These are phyloP conservation scores for Alliaria petiolata DNA, from an alignment of 345 rosid species.

Conservation along the genomic window DNA sequence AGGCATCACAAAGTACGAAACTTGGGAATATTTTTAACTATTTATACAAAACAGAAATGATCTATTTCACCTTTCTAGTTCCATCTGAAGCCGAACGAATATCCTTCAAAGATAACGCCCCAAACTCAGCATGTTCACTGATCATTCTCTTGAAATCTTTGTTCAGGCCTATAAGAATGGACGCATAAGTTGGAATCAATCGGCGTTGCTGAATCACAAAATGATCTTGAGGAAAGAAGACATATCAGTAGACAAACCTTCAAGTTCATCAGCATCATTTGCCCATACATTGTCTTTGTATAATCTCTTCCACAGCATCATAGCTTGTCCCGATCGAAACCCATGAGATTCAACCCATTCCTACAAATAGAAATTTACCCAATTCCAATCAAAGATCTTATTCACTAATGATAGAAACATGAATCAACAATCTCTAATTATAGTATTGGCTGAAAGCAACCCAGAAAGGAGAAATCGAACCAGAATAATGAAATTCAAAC, in stretches of 20 bases:
- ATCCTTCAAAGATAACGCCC: slow-evolving; percentile 65
- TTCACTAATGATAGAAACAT: not conserved
- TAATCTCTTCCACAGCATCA: slow-evolving; percentile 95
- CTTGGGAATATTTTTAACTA: not conserved
- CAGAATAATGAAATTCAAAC: not conserved
- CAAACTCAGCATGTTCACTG: slow-evolving; percentile 55
- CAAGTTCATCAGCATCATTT: slow-evolving; percentile 48
- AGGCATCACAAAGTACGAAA: not conserved
- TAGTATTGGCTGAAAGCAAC: not conserved
- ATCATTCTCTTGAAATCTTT: slow-evolving; percentile 84
- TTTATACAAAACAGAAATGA: not conserved
- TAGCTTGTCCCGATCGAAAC: slow-evolving; percentile 85
- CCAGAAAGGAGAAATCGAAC: not conserved
- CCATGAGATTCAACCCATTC: slow-evolving; percentile 87
- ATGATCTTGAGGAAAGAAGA: not conserved
- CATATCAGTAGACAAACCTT: slow-evolving; percentile 44
- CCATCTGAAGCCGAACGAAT: slow-evolving; percentile 73
- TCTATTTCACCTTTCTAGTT: slow-evolving; percentile 69
- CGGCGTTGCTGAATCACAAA: not conserved
- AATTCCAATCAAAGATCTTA: no score
- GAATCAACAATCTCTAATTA: not conserved
- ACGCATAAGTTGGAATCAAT: not conserved
- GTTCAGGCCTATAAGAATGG: slow-evolving; percentile 56
- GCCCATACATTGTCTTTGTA: slow-evolving; percentile 79
- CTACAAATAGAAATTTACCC: slow-evolving; percentile 33